These are phyloP conservation scores for Aspergillus uvarum DNA, from an alignment of 2,329 filamentous ascomycete species.

Conservation along the genomic window DNA sequence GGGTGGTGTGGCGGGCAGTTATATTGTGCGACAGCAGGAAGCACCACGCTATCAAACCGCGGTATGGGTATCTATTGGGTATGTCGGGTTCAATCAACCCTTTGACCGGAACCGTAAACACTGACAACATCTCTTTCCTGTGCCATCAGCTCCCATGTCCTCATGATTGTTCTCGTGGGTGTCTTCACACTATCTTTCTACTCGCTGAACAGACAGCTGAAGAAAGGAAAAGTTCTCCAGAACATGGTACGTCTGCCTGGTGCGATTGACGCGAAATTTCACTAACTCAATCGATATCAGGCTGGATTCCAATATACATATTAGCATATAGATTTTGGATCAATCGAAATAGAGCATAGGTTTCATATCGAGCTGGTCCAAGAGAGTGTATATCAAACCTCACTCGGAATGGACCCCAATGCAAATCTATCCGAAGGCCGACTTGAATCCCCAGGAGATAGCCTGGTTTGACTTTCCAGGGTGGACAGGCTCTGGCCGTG, in stretches of 20 bases:
- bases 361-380: no score
- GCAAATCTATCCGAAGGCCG: neutral
- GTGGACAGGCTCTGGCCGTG: neutral
- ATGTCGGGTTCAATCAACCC: slow-evolving; percentile 4
- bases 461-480: neutral
- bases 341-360: no score
- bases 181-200: slow-evolving; percentile 57
- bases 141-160: slow-evolving; percentile 51
- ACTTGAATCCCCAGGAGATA: neutral
- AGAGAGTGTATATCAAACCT: neutral
- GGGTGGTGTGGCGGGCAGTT: slow-evolving; percentile 65
- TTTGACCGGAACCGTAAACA: neutral
- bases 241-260: slow-evolving; percentile 32
- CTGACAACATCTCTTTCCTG: neutral
- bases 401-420: neutral
- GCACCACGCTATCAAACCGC: slow-evolving; percentile 64
- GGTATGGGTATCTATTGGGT: slow-evolving; percentile 65
- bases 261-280: neutral
- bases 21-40: slow-evolving; percentile 62
- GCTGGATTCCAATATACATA: slow-evolving; percentile 37
- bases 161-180: slow-evolving; percentile 56
- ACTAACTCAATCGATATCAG: slow-evolving; percentile 17
- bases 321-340: slow-evolving; percentile 10
- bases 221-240: slow-evolving; percentile 53
- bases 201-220: slow-evolving; percentile 51